These are phyloP conservation scores for Lipomyces sp. DNA, from an alignment of 805 yeast species.

Conservation along the genomic window DNA sequence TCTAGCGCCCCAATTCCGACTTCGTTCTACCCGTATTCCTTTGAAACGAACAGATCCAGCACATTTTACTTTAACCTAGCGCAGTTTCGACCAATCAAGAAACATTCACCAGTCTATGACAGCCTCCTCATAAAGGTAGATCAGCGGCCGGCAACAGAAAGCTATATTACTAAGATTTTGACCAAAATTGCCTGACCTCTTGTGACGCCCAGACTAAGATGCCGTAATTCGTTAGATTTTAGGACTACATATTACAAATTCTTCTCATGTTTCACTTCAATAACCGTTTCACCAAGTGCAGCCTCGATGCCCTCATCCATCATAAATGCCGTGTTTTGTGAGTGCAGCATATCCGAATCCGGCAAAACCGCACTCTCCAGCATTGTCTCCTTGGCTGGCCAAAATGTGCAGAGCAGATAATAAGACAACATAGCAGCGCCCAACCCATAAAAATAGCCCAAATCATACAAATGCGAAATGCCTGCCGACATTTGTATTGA, in stretches of 20 bases:
- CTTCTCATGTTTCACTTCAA: slow-evolving; percentile 4
- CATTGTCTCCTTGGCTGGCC: slow-evolving; percentile 27
- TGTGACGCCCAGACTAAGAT: no score
- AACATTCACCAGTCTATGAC: no score
- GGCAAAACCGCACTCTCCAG: slow-evolving; percentile 14
- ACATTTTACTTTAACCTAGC: no score
- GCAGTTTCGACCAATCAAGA: no score
- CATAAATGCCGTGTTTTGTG: not conserved
- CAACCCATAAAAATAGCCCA: slow-evolving; percentile 38
- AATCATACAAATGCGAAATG: slow-evolving; percentile 35
- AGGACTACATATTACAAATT: not conserved
- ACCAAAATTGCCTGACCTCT: no score
- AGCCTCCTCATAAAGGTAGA: no score
- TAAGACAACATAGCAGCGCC: slow-evolving; percentile 32
- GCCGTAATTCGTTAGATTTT: no score
- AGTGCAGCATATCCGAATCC: slow-evolving; percentile 12
- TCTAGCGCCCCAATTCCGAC: no score
- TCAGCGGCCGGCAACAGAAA: no score
- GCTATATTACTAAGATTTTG: no score
- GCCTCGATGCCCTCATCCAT: slow-evolving; percentile 8
- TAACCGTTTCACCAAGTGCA: slow-evolving; percentile 9
- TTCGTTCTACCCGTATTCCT: no score
- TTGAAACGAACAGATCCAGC: no score
- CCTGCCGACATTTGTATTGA: slow-evolving; percentile 23
- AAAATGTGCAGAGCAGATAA: slow-evolving; percentile 14